phyloP scores from a whole-genome alignment of 139 green algal genomes.

The Astrephomene gubernaculifera region DNA sequence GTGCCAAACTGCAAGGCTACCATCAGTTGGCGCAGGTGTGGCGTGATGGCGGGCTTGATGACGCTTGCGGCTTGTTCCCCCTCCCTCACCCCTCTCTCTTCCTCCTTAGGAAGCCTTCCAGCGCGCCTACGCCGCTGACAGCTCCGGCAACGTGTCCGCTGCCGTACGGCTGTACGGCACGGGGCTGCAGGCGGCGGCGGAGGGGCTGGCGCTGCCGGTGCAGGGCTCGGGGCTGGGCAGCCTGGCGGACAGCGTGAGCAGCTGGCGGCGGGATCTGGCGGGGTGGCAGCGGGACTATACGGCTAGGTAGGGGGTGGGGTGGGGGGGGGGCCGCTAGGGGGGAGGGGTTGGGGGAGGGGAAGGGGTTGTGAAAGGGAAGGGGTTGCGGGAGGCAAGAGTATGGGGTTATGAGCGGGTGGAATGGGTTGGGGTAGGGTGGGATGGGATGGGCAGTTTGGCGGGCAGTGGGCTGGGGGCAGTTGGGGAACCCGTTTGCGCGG shows the following conservation, averaged over 20 bases:
- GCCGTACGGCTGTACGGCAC: conserved; percentile 69
- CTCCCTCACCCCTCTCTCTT: not conserved
- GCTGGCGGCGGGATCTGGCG: conserved; percentile 63
- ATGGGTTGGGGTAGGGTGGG: not conserved
- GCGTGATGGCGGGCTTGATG: not conserved
- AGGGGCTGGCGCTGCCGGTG: conserved; percentile 64
- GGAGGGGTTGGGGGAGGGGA: not conserved
- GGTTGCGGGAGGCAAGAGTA: too few species aligned
- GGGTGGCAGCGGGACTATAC: conserved; percentile 50
- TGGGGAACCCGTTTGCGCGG: too few species aligned
- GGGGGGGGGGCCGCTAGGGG: not conserved
- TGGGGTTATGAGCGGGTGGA: too few species aligned
- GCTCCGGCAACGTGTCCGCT: not conserved
- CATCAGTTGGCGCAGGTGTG: conserved; percentile 69
- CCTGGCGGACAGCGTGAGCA: conserved; percentile 56
- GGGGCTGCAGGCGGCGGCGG: conserved; percentile 61
- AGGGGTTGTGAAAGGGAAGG: too few species aligned
- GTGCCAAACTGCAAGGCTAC: conserved; percentile 72
- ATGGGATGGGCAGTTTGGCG: too few species aligned
- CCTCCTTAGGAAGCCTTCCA: conserved; percentile 71
- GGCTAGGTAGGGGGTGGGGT: conserved; percentile 47
- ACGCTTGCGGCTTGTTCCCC: not conserved
- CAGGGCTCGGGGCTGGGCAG: conserved; percentile 63
- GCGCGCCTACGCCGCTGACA: conserved; percentile 63
- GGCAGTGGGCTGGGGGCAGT: too few species aligned